phyloP scores from a whole-genome alignment of 2,329 filamentous ascomycete species.

The Orbilia blumenaviensis region DNA sequence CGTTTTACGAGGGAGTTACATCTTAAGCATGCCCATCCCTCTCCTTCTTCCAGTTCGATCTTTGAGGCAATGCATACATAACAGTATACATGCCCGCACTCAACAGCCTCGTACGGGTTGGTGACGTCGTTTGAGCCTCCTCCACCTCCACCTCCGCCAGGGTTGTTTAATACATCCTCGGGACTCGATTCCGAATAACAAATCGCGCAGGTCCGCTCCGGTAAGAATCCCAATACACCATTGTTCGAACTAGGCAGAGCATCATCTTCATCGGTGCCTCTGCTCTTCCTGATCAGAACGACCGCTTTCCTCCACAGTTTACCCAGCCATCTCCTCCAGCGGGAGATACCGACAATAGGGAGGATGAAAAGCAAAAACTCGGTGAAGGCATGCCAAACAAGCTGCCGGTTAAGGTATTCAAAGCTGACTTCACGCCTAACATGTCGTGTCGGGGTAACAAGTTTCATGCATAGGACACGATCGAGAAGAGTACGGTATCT shows the following conservation, averaged over 20 bases:
- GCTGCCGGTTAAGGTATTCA: conserved; percentile 94
- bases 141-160: conserved; percentile 48
- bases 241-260: conserved; percentile 64
- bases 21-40: conserved; percentile 89
- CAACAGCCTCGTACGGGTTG: conserved; percentile 90
- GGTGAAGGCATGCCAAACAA: conserved; percentile 99
- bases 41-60: conserved; percentile 89
- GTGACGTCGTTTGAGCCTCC: conserved; percentile 87
- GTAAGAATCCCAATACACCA: conserved; percentile 84
- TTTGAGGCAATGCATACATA: conserved; percentile 93
- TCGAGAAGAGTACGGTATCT: conserved; percentile 91
- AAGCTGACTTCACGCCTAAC: conserved; percentile 93
- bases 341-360: conserved; percentile 92
- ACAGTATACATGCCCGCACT: conserved; percentile 93
- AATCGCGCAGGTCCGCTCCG: conserved; percentile 93
- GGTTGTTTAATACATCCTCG: conserved; percentile 48
- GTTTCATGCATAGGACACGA: conserved; percentile 80
- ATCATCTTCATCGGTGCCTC: conserved; percentile 65
- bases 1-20: conserved; percentile 85
- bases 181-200: conserved; percentile 78
- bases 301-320: conserved; percentile 85
- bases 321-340: conserved; percentile 89
- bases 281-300: conserved; percentile 68
- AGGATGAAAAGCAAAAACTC: conserved; percentile 97
- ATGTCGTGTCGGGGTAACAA: conserved; percentile 84